Base-by-base conservation (phyloP, 1,284 basidiomycete genomes). In the Heterobasidion annosum region DNA sequence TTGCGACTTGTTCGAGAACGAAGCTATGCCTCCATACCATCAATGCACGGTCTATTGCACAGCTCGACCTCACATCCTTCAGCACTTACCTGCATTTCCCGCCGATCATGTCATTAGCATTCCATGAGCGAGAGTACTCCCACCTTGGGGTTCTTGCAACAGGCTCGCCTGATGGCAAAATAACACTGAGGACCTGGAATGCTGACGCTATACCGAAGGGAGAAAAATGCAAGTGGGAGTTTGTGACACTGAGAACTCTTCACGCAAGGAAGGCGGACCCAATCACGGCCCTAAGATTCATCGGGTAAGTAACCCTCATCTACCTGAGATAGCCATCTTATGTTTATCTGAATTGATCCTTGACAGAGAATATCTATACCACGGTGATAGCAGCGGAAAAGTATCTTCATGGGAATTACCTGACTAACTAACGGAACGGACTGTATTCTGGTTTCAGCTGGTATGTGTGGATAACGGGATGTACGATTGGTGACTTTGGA, bases 61-160 rank as follows among this genome's bases (percentile, higher is more conserved):
- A 72, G 13, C 64, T 93, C 25, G 83, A 88, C 61, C 75, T 91
- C 7, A 71, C 72, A 0, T 70, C 68, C 16, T 67, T 70, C 18
- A 62, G 74, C 3, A 72, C 71, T 1, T 70, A 72, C 34, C 71
- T 74, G 1, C 58, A 64, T 16, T 37, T 63, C 2, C 69, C 64
- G 48, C 68, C 69, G 10, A 63, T 64, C 2, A 65, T 72, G 53
- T 84, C 83, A 0, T 64, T 93, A 44, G 81, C 85, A 0, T 93
- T 93, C 70, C 83, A 89, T 58, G 88, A 91, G 64, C 80, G 90
- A 25, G 90, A 93, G 62, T 91, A 85, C 63, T 82, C 84, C 0
- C 74, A 77, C 56, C 69, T 82, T 0, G 85, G 85, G 2, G 70
- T 91, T 7, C 73, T 91, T 25, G 88, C 85, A 0, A 83, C 82